These are phyloP conservation scores for Salvia rosmarinus DNA, from an alignment of 257 asterid species.

Conservation along the genomic window DNA sequence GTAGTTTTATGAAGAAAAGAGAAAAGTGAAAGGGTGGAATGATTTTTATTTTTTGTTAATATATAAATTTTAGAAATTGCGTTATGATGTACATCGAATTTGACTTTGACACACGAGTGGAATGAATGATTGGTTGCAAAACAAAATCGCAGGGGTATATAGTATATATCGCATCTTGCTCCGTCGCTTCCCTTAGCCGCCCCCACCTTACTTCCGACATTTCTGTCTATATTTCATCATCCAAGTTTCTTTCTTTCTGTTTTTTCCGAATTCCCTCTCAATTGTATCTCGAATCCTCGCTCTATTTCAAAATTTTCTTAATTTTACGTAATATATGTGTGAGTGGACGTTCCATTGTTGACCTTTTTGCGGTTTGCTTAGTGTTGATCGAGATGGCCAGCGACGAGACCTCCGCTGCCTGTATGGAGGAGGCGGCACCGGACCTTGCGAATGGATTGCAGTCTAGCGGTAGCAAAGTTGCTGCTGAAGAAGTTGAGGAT, in stretches of 20 bases:
- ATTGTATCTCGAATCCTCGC: constrained; percentile 24
- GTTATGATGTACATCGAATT: too few species aligned
- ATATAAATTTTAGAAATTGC: too few species aligned
- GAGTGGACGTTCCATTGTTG: background rate
- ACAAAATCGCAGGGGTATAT: background rate
- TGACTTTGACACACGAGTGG: too few species aligned
- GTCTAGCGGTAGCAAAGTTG: constrained; percentile 38
- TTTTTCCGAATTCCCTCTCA: background rate
- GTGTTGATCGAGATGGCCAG: constrained; percentile 44
- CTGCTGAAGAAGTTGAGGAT: constrained; percentile 53
- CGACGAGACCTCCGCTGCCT: constrained; percentile 30
- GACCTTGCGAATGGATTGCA: constrained; percentile 34
- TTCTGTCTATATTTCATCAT: background rate
- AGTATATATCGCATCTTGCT: background rate
- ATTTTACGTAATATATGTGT: background rate
- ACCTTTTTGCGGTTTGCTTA: constrained; percentile 29
- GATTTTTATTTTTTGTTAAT: too few species aligned
- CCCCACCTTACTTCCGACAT: background rate
- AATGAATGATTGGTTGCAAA: too few species aligned
- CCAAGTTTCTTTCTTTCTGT: background rate
- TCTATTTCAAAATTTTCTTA: background rate
- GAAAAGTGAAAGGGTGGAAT: background rate
- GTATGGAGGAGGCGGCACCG: constrained; percentile 45
- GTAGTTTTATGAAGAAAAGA: background rate
- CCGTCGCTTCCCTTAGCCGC: background rate